These are phyloP conservation scores for Paecilomyces dactylethromorphus DNA, from an alignment of 2,329 filamentous ascomycete genomes.

Conservation along the genomic window DNA sequence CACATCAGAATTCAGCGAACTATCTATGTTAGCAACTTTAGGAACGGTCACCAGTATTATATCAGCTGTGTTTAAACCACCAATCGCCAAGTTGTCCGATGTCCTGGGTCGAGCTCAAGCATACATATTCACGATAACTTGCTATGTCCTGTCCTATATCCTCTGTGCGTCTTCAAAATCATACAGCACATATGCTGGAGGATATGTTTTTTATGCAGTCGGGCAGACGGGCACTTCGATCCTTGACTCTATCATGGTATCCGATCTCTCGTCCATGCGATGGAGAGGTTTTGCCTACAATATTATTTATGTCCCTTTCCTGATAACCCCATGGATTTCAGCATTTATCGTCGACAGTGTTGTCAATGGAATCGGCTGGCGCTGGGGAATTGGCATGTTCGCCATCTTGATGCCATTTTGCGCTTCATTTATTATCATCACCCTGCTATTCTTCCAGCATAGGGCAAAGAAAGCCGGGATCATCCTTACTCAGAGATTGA, in stretches of 20 bases:
- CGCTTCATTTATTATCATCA: conserved; percentile 29
- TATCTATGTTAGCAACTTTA: conserved; percentile 29
- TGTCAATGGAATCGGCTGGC: conserved; percentile 36
- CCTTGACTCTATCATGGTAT: conserved; percentile 36
- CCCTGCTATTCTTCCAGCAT: conserved; percentile 30
- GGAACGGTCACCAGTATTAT: conserved; percentile 33
- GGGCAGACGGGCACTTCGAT: conserved; percentile 35
- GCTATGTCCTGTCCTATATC: conserved; percentile 33
- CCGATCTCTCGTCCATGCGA: conserved; percentile 35
- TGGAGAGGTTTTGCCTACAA: conserved; percentile 35
- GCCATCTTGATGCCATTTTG: conserved; percentile 36
- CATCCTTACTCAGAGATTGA: conserved; percentile 17
- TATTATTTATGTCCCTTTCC: conserved; percentile 32
- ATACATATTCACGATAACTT: conserved; percentile 26
- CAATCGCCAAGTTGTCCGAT: conserved; percentile 38
- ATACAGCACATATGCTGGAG: conserved; percentile 32
- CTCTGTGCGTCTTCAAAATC: conserved; percentile 28
- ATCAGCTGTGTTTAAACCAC: conserved; percentile 34
- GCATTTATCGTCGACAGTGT: conserved; percentile 37
- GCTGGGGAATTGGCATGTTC: conserved; percentile 41
- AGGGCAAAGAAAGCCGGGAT: conserved; percentile 23
- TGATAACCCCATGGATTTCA: conserved; percentile 36
- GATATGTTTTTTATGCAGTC: conserved; percentile 29
- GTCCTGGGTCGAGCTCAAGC: conserved; percentile 35
- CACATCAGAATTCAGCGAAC: conserved; percentile 30